Base-by-base conservation (phyloP, 768 basidiomycete genomes). In the Boletus vermiculosoides region DNA sequence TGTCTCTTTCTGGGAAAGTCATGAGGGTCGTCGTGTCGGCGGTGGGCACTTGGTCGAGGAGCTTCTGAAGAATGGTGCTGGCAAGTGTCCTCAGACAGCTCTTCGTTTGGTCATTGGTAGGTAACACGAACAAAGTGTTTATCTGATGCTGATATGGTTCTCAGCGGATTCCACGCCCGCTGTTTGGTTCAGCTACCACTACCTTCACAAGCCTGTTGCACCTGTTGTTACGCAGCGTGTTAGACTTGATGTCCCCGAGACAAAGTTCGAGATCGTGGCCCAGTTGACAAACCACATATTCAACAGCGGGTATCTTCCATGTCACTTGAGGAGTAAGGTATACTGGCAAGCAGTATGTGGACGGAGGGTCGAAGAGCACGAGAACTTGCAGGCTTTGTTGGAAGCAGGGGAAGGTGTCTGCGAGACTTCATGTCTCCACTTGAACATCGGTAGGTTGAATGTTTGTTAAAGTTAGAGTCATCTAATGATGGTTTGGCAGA, bases 281-380 rank as follows among this genome's bases (percentile, higher is more conserved):
- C 74, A 80, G 54, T 60, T 81, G 53, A 80, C 78, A 50, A 81
- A 81, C 71, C 57, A 80, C 55, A 70, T 80, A 60, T 82, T 81
- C 66, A 58, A 47, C 23, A 70, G 71, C 36, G 75, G 75, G 2
- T 82, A 73, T 50, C 64, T 74, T 25, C 64, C 72, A 8, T 58
- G 68, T n/a, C 66, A 74, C 48, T 52, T 70, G 40, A 69, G 78
- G 50, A 61, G 73, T 34, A 59, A 72, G 22, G 79, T 80, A 33
- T 71, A 74, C 64, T 80, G 78, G 80, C 64, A 76, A 55, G 69
- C 69, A 5, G 22, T 56, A 2, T 77, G 78, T 48, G 78, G 78
- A 42, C 69, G 62, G 42, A 64, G 42, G 22, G 37, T 74, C 8
- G 70, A 64, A 20, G 73, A 74, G 44, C 54, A 71, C 28, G 62